phyloP scores from a whole-genome alignment of 1,284 basidiomycete genomes.

The Apiotrichum veenhuisii region DNA sequence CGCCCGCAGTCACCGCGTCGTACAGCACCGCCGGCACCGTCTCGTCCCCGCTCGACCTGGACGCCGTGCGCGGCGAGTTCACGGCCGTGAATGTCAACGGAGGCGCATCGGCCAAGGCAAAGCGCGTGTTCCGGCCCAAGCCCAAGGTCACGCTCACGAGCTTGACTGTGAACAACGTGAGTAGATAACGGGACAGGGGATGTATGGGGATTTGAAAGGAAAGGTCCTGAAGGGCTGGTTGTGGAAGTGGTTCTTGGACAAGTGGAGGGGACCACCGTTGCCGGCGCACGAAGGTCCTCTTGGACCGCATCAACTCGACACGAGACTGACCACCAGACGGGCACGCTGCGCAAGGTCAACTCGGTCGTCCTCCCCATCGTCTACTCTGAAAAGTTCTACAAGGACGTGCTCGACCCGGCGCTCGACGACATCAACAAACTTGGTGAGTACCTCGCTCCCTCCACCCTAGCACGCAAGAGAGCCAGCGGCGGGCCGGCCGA shows the following conservation, averaged over 20 bases:
- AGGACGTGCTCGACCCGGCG: constrained; percentile 40
- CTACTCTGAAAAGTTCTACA: constrained; percentile 50
- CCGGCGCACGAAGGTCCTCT: too few species aligned
- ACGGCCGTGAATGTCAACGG: constrained; percentile 29
- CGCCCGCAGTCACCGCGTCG: constrained; percentile 13
- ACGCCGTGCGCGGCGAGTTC: constrained; percentile 37
- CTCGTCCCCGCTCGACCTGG: constrained; percentile 40
- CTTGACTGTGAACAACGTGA: constrained; percentile 48
- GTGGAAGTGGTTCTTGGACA: too few species aligned
- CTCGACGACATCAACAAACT: constrained; percentile 50
- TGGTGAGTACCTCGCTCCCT: constrained; percentile 25
- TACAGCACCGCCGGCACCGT: constrained; percentile 45
- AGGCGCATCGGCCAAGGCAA: not conserved
- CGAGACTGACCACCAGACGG: constrained; percentile 29
- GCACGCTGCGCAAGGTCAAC: constrained; percentile 46
- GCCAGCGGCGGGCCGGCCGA: too few species aligned
- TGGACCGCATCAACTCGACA: too few species aligned
- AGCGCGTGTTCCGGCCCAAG: constrained; percentile 36
- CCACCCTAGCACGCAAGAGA: too few species aligned
- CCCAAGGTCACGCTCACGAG: constrained; percentile 49
- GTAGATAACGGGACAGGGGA: constrained; percentile 5
- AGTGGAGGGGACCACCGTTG: too few species aligned
- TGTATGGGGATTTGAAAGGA: too few species aligned
- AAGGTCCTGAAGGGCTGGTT: too few species aligned
- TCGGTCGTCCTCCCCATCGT: constrained; percentile 45